Base-by-base conservation (phyloP, 1,284 basidiomycete genomes). In the Sporisorium graminicola region DNA sequence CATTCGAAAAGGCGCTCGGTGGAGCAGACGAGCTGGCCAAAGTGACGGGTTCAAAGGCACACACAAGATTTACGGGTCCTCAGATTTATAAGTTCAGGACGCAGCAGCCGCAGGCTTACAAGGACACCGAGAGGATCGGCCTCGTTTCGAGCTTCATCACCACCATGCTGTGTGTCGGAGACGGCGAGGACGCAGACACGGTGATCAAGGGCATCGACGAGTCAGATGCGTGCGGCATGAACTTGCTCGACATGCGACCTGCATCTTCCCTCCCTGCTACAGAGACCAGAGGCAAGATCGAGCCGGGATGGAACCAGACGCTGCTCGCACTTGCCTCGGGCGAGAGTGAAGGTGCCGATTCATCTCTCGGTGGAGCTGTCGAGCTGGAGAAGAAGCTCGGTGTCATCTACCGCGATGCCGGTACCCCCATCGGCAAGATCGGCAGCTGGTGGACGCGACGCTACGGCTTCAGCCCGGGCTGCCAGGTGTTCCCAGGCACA, bases 171-270 rank as follows among this genome's bases (percentile, higher is more conserved):
- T 87, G 87, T 59, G 84, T 86, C 0, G 88, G 88, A 24, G 31
- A 56, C 18, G 86, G 86, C 57, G 80, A 87, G 40, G 86, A 71
- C 22, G 58, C 43, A 26, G 37, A 26, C 18, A 35, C 59, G 22
- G 64, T 62, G 14, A 91, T 92, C 8, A 90, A 92, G 63, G 92
- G 93, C 73, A 89, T 85, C 18, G 82, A 83, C 51, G 74, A 82
- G 51, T 91, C 92, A 33, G 94, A 95, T 85, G 94, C 93, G 2
- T 94, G 93, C 81, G 94, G 94, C 0, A 95, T 94, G 94, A 95
- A 95, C 84, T 87, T 95, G 49, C 88, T 87, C 84, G 85, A 87
- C 73, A 77, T 80, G 67, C 64, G 55, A 92, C 92, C 31, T 84
- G 90, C 43, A 89, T 90, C 14, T 90, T 90, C 86, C 90, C 90